Percentiles rank a stretch among this genome's conserved stretches.
Conservation (phyloP, 331 rosid species). For the Phaseolus coccineus region DNA sequence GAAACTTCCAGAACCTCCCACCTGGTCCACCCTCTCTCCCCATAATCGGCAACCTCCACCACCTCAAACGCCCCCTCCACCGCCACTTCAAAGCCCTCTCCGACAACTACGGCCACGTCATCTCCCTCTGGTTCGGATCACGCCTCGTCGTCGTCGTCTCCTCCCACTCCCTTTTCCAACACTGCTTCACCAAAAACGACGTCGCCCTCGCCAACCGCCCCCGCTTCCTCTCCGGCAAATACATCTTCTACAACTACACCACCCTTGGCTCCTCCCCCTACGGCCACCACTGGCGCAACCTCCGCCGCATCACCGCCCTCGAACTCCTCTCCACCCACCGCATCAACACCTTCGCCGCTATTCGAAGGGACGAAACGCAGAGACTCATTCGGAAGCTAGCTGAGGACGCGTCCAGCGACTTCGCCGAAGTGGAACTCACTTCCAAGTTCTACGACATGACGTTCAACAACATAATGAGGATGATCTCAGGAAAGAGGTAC, state of each 20-base stretch:
- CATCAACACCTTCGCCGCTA: slow-evolving; percentile 17
- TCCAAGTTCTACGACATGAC: slow-evolving; percentile 55
- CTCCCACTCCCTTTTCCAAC: slow-evolving; percentile 49
- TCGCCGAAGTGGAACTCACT: slow-evolving; percentile 40
- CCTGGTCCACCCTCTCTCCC: slow-evolving; percentile 62
- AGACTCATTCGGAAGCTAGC: slow-evolving; percentile 41
- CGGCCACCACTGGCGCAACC: slow-evolving; percentile 68
- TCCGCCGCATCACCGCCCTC: slow-evolving; percentile 53
- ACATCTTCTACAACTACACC: slow-evolving; percentile 55
- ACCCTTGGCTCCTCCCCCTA: slow-evolving; percentile 6
- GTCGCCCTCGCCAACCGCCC: slow-evolving; percentile 52
- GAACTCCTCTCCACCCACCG: slow-evolving; percentile 57
- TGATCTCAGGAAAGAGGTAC: slow-evolving; percentile 63
- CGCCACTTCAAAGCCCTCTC: slow-evolving; percentile 48
- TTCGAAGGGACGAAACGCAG: slow-evolving; percentile 46
- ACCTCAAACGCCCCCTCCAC: slow-evolving; percentile 52
- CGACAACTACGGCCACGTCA: slow-evolving; percentile 47
- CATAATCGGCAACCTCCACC: slow-evolving; percentile 61
- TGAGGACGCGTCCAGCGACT: not conserved
- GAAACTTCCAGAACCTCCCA: slow-evolving; percentile 44
- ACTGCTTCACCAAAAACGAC: slow-evolving; percentile 69
- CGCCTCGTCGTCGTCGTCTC: slow-evolving; percentile 52
- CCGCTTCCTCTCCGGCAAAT: slow-evolving; percentile 43
- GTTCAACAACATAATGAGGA: slow-evolving; percentile 59
- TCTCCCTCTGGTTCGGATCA: slow-evolving; percentile 59